Base-by-base conservation (phyloP, 768 basidiomycete species). In the Kwoniella europaea region DNA sequence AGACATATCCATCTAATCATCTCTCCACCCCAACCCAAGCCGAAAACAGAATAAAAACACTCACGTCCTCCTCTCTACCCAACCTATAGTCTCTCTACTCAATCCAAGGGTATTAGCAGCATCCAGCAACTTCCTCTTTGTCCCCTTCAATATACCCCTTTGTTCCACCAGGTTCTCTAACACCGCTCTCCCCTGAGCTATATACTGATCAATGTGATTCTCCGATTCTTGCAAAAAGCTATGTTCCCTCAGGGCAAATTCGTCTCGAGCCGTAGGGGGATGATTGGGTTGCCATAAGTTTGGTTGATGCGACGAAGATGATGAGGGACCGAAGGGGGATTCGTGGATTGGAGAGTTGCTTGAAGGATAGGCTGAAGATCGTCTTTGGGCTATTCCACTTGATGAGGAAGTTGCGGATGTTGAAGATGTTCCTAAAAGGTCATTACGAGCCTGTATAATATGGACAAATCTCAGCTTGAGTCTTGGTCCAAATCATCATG, bases 51-150 rank as follows among this genome's bases (percentile, higher is more conserved):
- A 22, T 43, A 13, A 54, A 20, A 44, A 1, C 1, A 86, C 89
- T 69, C 72, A 93, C 94, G 93, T 97, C 83, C 97, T 87, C 72
- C 90, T 88, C 81, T 99, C 97, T 74, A 99, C 95, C 93, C 95
- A 99, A 7, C 92, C 90, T 83, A 99, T 98, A 43, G 96, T 95
- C 80, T 96, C 88, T 71, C 94, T 87, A 83, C 94, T 94, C 80
- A 98, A 85, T 0, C 97, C 97, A 69, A 99, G 84, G 27, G 94
- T 97, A 83, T 97, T 98, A 58, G 95, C 97, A 54, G 93, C 91
- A 80, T 92, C 91, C 67, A 97, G 84, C 61, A 99, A 84, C 65
- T 92, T 87, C 75, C 89, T 88, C 80, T 93, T 91, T 0, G 97
- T 98, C 53, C 84, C 95, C 84, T 98, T 98, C 69, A 99, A 86